Percentiles rank a stretch among this genome's conserved stretches.
These are phyloP conservation scores for Hygrocybe punicea DNA, from an alignment of 768 basidiomycete genomes.

Conservation along the genomic window DNA sequence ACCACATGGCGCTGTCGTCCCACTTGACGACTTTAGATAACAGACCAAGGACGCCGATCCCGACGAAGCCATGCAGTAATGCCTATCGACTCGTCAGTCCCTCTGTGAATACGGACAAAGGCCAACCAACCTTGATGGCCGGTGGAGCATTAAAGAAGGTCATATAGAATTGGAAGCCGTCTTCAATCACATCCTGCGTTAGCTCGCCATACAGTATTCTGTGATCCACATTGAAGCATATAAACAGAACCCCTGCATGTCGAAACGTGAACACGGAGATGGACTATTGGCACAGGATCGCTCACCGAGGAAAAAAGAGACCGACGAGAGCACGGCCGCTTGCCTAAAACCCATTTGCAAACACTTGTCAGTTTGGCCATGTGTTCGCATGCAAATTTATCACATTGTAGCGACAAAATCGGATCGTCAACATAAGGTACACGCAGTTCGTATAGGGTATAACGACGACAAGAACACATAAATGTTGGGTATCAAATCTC, in stretches of 20 bases:
- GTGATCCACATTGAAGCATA: conserved; percentile 86
- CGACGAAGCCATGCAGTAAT: conserved; percentile 80
- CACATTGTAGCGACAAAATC: neutral
- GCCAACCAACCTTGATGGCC: conserved; percentile 77
- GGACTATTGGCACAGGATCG: conserved; percentile 16
- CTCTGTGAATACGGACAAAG: neutral
- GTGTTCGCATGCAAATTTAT: neutral
- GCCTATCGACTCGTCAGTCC: conserved; percentile 49
- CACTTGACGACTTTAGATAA: conserved; percentile 79
- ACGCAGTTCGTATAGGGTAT: too few relatives aligned
- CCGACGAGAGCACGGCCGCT: conserved; percentile 81
- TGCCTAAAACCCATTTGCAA: conserved; percentile 76
- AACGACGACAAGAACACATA: too few relatives aligned
- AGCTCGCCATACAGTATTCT: conserved; percentile 70
- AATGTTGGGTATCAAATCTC: neutral
- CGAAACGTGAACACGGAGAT: conserved; percentile 2
- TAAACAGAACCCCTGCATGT: conserved; percentile 67
- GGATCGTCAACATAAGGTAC: too few relatives aligned
- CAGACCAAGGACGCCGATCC: conserved; percentile 70
- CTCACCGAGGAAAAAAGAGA: conserved; percentile 87
- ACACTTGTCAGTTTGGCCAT: neutral
- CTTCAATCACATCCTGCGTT: conserved; percentile 60
- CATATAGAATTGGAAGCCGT: conserved; percentile 86
- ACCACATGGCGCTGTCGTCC: conserved; percentile 93
- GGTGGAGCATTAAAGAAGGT: conserved; percentile 92